phyloP scores from a whole-genome alignment of 495 filamentous ascomycete species.

The Aspergillus sparsus region DNA sequence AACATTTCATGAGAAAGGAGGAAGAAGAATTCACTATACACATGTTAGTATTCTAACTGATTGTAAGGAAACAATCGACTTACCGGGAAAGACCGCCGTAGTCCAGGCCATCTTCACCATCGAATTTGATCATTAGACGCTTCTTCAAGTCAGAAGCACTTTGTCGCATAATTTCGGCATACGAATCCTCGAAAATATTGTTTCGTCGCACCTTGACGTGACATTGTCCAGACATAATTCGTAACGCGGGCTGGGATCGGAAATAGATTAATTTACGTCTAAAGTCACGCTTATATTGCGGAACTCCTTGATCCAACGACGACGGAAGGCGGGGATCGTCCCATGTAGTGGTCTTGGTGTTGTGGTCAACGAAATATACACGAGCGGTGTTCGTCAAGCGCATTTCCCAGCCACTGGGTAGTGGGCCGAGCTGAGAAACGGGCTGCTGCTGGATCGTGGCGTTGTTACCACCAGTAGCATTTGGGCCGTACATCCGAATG shows the following conservation, averaged over 20 bases:
- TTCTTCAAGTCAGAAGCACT: conserved; percentile 97
- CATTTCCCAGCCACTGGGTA: conserved; percentile 99
- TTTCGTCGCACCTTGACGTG: conserved; percentile 96
- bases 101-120: conserved; percentile 96
- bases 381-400: conserved; percentile 95
- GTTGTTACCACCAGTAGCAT: conserved; percentile 68
- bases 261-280: conserved; percentile 98
- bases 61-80: conserved; percentile 8
- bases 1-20: conserved; percentile 99
- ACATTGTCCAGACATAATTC: conserved; percentile 93
- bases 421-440: conserved; percentile 93
- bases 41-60: conserved; percentile 27
- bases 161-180: conserved; percentile 96
- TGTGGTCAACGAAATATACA: conserved; percentile 99
- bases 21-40: conserved; percentile 94
- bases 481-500: conserved; percentile 93
- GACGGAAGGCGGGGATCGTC: conserved; percentile 95
- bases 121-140: conserved; percentile 98
- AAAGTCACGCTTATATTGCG: conserved; percentile 99
- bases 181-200: conserved; percentile 98
- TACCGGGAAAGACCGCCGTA: conserved; percentile 94
- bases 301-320: conserved; percentile 96
- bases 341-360: conserved; percentile 99
- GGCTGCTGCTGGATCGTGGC: conserved; percentile 93
- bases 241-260: conserved; percentile 93